A percentile compares a stretch with the other conserved stretches of the same genome.
phyloP scores from a whole-genome alignment of 1,139 yeast genomes.

The Meyerozyma guilliermondii region DNA sequence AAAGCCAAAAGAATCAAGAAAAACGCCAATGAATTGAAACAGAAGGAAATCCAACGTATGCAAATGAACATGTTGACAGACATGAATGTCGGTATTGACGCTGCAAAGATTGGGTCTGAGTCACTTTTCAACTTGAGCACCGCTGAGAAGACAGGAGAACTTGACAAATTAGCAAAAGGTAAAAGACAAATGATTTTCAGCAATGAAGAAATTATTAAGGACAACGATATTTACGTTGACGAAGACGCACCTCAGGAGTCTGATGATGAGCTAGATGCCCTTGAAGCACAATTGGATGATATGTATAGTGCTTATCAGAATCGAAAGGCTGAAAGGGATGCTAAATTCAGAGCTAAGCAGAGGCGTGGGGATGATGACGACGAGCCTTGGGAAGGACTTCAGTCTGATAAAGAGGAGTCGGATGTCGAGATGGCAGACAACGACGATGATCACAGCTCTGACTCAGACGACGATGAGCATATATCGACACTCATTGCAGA shows the following conservation, averaged over 20 bases:
- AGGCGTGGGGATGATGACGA: conserved; percentile 78
- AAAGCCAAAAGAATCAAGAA: conserved; percentile 76
- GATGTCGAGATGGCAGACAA: conserved; percentile 28
- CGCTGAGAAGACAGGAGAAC: conserved; percentile 82
- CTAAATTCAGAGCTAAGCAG: conserved; percentile 72
- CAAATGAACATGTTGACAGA: conserved; percentile 97
- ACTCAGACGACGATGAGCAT: conserved; percentile 72
- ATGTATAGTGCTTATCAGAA: conserved; percentile 78
- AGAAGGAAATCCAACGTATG: conserved; percentile 84
- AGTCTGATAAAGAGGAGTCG: conserved; percentile 34
- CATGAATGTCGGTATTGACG: conserved; percentile 89
- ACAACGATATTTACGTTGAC: conserved; percentile 48
- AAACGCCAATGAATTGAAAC: conserved; percentile 74
- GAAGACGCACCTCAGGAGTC: conserved; percentile 41
- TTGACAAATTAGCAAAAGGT: conserved; percentile 72
- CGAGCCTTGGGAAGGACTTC: conserved; percentile 86
- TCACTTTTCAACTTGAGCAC: conserved; percentile 74
- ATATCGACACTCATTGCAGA: conserved; percentile 59
- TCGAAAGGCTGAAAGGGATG: conserved; percentile 71
- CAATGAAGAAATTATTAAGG: conserved; percentile 49
- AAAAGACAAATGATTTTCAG: conserved; percentile 71
- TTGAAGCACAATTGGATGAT: conserved; percentile 75
- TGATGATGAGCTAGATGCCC: conserved; percentile 59
- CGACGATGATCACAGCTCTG: conserved; percentile 34
- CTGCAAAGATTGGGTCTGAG: conserved; percentile 76